Percentiles rank a stretch among this genome's conserved stretches.
phyloP scores from a whole-genome alignment of 2,329 filamentous ascomycete species.

The Zymoseptoria ardabiliae region DNA sequence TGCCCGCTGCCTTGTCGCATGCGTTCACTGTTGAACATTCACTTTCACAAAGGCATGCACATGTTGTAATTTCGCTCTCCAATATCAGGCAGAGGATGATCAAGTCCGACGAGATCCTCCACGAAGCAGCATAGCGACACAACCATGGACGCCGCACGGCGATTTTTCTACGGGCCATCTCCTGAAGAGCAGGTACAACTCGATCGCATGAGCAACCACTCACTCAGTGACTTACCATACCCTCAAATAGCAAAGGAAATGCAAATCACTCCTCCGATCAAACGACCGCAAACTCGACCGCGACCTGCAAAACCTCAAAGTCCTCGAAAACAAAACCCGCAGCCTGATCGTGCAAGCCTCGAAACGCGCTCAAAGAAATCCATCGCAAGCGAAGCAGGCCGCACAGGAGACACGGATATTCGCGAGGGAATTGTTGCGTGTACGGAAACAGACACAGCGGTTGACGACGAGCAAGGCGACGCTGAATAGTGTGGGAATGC shows the following conservation, averaged over 20 bases:
- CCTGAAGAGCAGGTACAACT: slow-evolving; percentile 76
- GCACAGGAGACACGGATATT: slow-evolving; percentile 78
- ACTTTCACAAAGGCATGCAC: not conserved
- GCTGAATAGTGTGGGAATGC: slow-evolving; percentile 88
- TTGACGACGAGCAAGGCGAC: slow-evolving; percentile 85
- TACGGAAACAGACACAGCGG: slow-evolving; percentile 66
- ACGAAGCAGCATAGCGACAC: not conserved
- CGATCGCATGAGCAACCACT: not conserved
- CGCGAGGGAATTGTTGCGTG: slow-evolving; percentile 76
- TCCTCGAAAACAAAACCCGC: slow-evolving; percentile 76
- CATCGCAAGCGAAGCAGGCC: slow-evolving; percentile 70
- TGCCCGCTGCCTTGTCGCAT: not conserved
- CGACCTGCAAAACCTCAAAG: slow-evolving; percentile 72
- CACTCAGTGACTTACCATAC: not conserved
- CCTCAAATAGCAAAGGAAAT: slow-evolving; percentile 73
- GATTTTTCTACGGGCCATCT: slow-evolving; percentile 85
- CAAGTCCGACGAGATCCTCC: not conserved
- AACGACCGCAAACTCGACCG: slow-evolving; percentile 94
- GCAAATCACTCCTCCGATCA: slow-evolving; percentile 77
- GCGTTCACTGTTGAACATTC: not conserved
- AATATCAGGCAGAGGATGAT: not conserved
- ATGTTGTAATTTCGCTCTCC: not conserved
- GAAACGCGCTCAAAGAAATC: slow-evolving; percentile 71
- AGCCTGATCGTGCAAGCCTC: slow-evolving; percentile 77
- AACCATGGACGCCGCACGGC: slow-evolving; percentile 76